Base-by-base conservation (phyloP, 768 basidiomycete genomes). In the Auricularia sp. region DNA sequence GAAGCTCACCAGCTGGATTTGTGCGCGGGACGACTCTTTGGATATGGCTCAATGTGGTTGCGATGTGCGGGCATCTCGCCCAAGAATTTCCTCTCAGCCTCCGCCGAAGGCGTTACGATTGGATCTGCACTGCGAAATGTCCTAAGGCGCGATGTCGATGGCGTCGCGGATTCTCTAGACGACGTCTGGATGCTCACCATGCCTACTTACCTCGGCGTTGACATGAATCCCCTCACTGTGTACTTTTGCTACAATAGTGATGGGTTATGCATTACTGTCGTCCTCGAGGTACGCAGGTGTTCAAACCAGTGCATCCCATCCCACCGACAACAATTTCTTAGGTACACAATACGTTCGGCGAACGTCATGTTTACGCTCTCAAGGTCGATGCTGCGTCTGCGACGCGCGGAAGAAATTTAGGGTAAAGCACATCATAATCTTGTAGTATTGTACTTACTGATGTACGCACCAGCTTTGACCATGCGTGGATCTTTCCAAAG, bases 291-390 rank as follows among this genome's bases (percentile, higher is more conserved):
- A 58, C 39, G 77, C 47, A 63, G 34, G 29, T 29, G 29, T 29
- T 29, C 29, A 29, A 29, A 29, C 29, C 29, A 29, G 29, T 29
- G 29, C 29, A 3, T 29, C 29, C 29, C 29, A 29, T 2, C 29
- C 29, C 29, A 29, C 29, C 29, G 29, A 29, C 29, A 29, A 29
- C 2, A 29, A 29, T 24, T 2, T 47, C 3, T 10, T 62, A 86
- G 85, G 80, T 86, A 7, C 88, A 89, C 70, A 90, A 89, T 70
- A 89, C 87, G 0, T 90, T 90, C 70, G 86, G 85, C 4, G 87
- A 89, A 73, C 80, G 81, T 64, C 86, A 88, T 71, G 77, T 83
- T 5, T 81, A 88, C 68, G 75, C 86, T 29, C 76, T 89, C 0
- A 75, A 82, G 64, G 66, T 78, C 0, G 81, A 78, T 13, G 70